Conservation (phyloP, 2,329 filamentous ascomycete species). For the Penicillium sp. region DNA sequence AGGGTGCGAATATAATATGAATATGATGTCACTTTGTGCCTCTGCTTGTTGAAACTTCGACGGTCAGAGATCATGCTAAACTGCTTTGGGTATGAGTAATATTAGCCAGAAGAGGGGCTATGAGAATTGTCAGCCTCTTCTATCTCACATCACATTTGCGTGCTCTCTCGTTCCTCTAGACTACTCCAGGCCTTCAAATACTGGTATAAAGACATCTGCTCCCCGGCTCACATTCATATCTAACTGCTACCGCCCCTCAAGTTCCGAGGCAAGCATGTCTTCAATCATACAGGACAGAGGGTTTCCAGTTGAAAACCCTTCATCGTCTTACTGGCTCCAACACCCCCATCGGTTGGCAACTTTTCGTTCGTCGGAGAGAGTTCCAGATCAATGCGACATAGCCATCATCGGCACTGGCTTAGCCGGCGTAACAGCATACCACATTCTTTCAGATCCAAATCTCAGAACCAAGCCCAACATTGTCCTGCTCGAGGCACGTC, state of each 20-base stretch:
- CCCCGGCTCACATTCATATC: background rate
- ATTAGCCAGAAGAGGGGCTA: constrained; percentile 1
- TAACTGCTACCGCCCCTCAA: background rate
- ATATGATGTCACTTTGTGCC: background rate
- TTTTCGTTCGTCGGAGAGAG: constrained; percentile 31
- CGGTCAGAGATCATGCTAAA: background rate
- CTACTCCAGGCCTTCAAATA: background rate
- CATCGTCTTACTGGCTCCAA: background rate
- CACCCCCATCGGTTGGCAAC: background rate
- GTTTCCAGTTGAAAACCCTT: background rate
- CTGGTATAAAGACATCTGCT: background rate
- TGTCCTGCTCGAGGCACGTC: constrained; percentile 41
- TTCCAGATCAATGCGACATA: constrained; percentile 35
- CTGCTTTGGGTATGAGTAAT: background rate
- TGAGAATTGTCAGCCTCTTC: too few relatives aligned
- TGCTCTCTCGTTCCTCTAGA: background rate
- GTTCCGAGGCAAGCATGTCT: background rate
- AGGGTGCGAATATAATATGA: background rate
- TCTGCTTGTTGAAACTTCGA: too few relatives aligned
- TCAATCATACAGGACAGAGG: background rate
- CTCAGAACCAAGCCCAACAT: constrained; percentile 22
- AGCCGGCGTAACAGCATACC: constrained; percentile 45
- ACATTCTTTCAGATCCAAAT: constrained; percentile 31
- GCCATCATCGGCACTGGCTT: constrained; percentile 50
- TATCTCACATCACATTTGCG: background rate